These are phyloP conservation scores for Penicillium steckii DNA, from an alignment of 495 filamentous ascomycete genomes.

Conservation along the genomic window DNA sequence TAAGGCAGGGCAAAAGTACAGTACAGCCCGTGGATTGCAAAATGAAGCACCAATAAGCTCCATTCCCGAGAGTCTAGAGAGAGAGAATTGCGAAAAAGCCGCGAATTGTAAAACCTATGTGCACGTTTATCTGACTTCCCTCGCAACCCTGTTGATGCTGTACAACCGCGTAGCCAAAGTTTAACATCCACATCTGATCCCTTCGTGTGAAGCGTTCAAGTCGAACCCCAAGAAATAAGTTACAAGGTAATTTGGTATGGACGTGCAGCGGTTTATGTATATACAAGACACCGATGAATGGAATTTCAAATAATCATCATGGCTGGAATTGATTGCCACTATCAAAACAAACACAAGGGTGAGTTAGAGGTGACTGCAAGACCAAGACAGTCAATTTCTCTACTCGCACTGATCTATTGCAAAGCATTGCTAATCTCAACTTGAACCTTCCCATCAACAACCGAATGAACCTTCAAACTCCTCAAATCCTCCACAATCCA, in stretches of 20 bases:
- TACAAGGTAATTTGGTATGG: too few species aligned
- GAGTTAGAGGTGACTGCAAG: too few species aligned
- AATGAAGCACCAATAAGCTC: background rate
- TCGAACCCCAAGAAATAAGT: too few species aligned
- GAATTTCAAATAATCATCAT: too few species aligned
- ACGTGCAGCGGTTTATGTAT: too few species aligned
- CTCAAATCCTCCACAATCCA: constrained; percentile 83
- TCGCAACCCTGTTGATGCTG: constrained; percentile 5
- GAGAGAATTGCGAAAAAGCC: background rate
- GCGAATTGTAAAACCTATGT: constrained; percentile 10
- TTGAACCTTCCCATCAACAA: constrained; percentile 52
- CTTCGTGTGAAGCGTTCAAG: too few species aligned
- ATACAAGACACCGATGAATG: too few species aligned
- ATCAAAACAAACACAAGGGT: too few species aligned
- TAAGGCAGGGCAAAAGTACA: background rate
- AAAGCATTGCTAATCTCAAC: constrained; percentile 51
- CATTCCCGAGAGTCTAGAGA: background rate
- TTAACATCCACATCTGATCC: constrained; percentile 1
- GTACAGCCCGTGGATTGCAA: too few species aligned
- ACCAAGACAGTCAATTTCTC: too few species aligned
- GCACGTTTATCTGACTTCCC: constrained; percentile 8
- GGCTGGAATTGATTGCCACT: too few species aligned
- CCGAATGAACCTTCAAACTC: constrained; percentile 60
- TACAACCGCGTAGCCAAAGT: constrained; percentile 6
- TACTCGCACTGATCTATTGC: constrained; percentile 27